Evolutionary conservation across 176 grass and related monocot genomes (phyloP).

Genomic region (Lolium perenne): DNA sequence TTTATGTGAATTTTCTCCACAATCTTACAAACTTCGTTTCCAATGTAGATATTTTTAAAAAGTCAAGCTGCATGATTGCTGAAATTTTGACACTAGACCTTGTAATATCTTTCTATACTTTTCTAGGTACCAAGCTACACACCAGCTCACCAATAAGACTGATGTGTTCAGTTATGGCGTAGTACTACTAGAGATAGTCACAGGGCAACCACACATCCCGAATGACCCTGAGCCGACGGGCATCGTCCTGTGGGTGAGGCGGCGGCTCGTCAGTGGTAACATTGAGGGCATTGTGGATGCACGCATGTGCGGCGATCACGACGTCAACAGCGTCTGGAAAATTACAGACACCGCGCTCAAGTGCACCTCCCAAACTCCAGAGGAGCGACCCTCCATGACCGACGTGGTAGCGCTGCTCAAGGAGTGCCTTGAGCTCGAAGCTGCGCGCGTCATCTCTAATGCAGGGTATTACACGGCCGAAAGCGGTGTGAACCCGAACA

Average conservation of each 20-base stretch:
- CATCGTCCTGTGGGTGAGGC: not conserved
- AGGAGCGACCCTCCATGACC: not conserved
- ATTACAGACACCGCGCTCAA: not conserved
- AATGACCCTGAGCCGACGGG: not conserved
- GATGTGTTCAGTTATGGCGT: not conserved
- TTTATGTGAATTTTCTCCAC: too few relatives aligned
- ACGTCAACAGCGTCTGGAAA: slow-evolving; percentile 15
- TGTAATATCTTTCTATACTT: not conserved
- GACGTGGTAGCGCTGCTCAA: not conserved
- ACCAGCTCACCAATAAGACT: not conserved
- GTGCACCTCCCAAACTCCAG: not conserved
- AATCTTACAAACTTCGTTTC: too few relatives aligned
- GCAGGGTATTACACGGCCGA: not conserved
- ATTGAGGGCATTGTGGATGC: not conserved
- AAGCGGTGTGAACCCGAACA: not conserved
- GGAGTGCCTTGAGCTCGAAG: not conserved
- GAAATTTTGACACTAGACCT: not conserved
- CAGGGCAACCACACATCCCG: not conserved
- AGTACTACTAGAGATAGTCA: not conserved
- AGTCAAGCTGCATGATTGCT: too few relatives aligned
- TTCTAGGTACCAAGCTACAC: not conserved
- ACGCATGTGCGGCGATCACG: not conserved
- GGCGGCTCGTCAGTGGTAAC: not conserved
- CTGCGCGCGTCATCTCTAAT: not conserved
- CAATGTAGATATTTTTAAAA: too few relatives aligned